Percentiles rank a stretch among this genome's conserved stretches.
Evolutionary conservation across 1,284 basidiomycete genomes (phyloP).

Genomic region (Rhodotorula sp.): DNA sequence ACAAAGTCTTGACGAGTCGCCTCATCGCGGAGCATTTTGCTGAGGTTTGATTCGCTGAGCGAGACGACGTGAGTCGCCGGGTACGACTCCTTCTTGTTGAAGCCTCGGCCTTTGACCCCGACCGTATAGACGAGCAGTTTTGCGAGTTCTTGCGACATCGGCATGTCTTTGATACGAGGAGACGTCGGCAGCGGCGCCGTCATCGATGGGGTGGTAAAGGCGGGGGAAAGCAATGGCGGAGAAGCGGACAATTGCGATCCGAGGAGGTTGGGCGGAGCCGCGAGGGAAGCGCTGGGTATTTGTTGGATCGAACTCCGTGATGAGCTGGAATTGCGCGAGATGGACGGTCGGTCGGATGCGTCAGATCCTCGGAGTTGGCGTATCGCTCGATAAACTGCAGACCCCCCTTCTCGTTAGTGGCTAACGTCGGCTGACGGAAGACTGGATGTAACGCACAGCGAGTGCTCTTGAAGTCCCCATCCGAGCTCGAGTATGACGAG

Average conservation of each 20-base stretch:
- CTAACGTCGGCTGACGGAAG: no score
- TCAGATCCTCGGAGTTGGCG: conserved; percentile 25
- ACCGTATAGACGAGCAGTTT: conserved; percentile 88
- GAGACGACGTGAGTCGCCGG: conserved; percentile 88
- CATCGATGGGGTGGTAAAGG: neutral
- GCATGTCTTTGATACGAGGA: conserved; percentile 24
- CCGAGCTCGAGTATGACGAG: conserved; percentile 42
- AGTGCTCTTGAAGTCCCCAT: conserved; percentile 43
- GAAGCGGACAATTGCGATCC: conserved; percentile 18
- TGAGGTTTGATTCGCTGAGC: conserved; percentile 78
- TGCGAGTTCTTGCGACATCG: conserved; percentile 71
- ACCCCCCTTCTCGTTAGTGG: neutral
- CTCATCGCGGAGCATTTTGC: conserved; percentile 52
- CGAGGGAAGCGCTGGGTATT: neutral
- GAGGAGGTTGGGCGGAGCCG: neutral
- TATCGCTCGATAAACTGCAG: conserved; percentile 28
- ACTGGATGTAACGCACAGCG: conserved; percentile 9
- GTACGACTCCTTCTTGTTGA: conserved; percentile 87
- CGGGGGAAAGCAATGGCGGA: conserved; percentile 9
- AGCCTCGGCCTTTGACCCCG: conserved; percentile 73
- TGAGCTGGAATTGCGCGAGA: conserved; percentile 10
- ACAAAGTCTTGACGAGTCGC: conserved; percentile 69
- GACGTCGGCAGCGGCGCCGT: conserved; percentile 1
- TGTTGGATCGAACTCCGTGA: neutral
- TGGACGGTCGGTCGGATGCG: neutral